A percentile compares a stretch with the other conserved stretches of the same genome.
Conservation (phyloP, 108 stramenopile species). For the Conticribra weissflogii region DNA sequence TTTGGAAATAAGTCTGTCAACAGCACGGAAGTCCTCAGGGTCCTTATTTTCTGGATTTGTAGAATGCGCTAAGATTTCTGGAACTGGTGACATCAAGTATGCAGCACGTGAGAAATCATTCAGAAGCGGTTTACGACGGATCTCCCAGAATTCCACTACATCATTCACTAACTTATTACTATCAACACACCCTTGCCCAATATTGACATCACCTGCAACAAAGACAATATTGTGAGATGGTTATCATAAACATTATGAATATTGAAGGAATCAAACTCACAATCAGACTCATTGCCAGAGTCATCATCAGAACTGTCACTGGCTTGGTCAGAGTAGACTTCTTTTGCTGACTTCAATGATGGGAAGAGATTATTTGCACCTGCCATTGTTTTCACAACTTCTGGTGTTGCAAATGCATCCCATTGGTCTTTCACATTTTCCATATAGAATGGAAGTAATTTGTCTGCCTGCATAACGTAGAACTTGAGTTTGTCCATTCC, state of each 20-base stretch:
- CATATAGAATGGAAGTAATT: slow-evolving; percentile 1
- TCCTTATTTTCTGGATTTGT: background rate
- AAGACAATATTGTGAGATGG: too few species aligned
- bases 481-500: slow-evolving; percentile 1
- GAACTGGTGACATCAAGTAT: background rate
- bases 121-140: background rate
- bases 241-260: too few species aligned
- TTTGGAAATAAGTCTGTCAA: slow-evolving; percentile 8
- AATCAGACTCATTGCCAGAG: too few species aligned
- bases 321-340: too few species aligned
- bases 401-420: too few species aligned
- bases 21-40: background rate
- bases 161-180: background rate
- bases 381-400: background rate
- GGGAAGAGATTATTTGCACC: background rate
- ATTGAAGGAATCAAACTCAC: too few species aligned
- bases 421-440: background rate
- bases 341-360: background rate
- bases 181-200: too few species aligned
- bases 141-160: background rate
- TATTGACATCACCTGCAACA: too few species aligned
- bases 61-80: background rate
- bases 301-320: too few species aligned
- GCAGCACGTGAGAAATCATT: background rate
- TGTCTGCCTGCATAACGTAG: slow-evolving; percentile 4